Evolutionary conservation across 345 rosid genomes (phyloP), one percentile per base, ranked within the genome.

Genomic region (Raphanus raphanistrum): DNA sequence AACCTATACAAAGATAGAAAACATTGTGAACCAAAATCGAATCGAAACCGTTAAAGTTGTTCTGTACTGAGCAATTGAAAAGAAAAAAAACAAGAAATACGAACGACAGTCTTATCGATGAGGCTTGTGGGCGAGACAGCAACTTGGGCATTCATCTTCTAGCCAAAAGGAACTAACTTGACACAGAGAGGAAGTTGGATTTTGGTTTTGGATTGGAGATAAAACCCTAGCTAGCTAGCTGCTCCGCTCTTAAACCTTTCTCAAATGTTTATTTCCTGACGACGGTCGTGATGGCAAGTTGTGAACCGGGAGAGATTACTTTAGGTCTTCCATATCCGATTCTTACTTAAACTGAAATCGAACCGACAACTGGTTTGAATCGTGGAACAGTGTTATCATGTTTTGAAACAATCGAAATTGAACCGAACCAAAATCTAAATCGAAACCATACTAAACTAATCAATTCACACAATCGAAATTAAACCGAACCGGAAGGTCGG

Each of bases 1-100:
- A 63, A 91, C 87, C 97, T 93, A 79, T 89, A 74, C 61, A 60
- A 59, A 25, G n/a, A n/a, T n/a, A n/a, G n/a, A n/a, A n/a, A n/a
- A n/a, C 60, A 29, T 1, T 32, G 33, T 38, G 29, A 8, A 21
- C 21, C 50, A 35, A 48, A 48, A 16, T 27, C 4, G 10, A 77
- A 74, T 0, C 26, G 38, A 60, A 59, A 50, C 55, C 55, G 26
- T 0, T n/a, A 36, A 29, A 38, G 41, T 38, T 41, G 9, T 4
- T 1, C 21, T 21, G 21, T 31, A 1, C 21, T 36, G n/a, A 66
- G 68, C 5, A n/a, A 50, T n/a, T 4, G 16, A 2, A 15, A 13
- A 4, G 5, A 13, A 45, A 0, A 45, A 45, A 5, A 25, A 69
- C 31, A 29, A 57, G 27, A 63, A 28, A 65, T 9, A 79, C 89